A percentile compares a stretch with the other conserved stretches of the same genome.
phyloP scores from a whole-genome alignment of 306 rosid species.

The Styphnolobium japonicum region DNA sequence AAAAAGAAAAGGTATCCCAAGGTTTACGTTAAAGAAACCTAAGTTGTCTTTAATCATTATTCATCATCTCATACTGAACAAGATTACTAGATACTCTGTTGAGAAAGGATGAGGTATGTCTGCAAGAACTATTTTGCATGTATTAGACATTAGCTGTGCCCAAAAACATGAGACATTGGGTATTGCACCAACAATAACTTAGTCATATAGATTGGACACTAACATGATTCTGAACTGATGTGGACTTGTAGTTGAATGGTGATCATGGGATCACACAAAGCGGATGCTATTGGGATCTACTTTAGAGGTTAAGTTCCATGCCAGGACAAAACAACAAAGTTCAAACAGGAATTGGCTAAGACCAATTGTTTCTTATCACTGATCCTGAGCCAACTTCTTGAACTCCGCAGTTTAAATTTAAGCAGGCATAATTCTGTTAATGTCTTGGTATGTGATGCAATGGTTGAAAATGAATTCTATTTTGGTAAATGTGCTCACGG shows the following conservation, averaged over 20 bases:
- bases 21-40: neutral
- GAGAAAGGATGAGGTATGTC: constrained; percentile 10
- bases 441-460: neutral
- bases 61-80: neutral
- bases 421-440: neutral
- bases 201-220: neutral
- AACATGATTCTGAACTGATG: neutral
- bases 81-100: neutral
- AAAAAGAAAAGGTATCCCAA: neutral
- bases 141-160: neutral
- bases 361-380: neutral
- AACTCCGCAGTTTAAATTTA: neutral
- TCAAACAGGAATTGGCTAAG: neutral
- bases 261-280: neutral
- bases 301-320: neutral
- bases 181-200: neutral
- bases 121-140: neutral
- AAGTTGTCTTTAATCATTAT: neutral
- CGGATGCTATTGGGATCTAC: neutral
- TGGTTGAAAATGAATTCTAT: neutral
- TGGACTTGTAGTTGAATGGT: neutral
- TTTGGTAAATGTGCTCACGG: neutral
- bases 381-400: neutral
- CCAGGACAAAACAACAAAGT: neutral
- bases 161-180: neutral